Percentiles rank a stretch among this genome's conserved stretches.
Conservation (phyloP, 2,329 filamentous ascomycete species). For the Botrytis cinerea region DNA sequence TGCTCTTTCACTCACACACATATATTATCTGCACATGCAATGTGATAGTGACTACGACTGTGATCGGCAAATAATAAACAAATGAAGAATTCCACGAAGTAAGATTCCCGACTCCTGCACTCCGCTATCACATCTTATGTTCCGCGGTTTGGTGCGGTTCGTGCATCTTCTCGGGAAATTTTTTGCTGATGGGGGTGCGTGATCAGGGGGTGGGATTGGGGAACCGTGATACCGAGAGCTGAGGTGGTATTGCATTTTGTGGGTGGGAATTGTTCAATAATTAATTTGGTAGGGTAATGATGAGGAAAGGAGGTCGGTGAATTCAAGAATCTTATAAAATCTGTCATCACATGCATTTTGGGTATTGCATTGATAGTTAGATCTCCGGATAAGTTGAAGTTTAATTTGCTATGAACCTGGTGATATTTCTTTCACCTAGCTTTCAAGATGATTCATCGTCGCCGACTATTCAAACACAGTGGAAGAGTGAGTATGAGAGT, state of each 20-base stretch:
- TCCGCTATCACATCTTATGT: constrained; percentile 10
- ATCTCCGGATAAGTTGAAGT: not conserved
- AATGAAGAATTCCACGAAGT: not conserved
- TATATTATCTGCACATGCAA: constrained; percentile 17
- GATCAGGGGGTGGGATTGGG: constrained; percentile 6
- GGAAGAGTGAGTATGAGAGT: not conserved
- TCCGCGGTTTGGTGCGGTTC: not conserved
- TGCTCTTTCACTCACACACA: constrained; percentile 9
- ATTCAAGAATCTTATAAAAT: not conserved
- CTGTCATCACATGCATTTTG: not conserved
- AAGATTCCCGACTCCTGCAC: not conserved
- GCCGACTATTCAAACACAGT: not conserved
- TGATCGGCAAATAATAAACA: constrained; percentile 11
- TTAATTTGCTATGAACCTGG: not conserved
- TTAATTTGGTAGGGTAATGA: not conserved
- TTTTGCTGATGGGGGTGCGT: constrained; percentile 4
- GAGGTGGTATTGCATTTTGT: not conserved
- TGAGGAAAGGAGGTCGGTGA: not conserved
- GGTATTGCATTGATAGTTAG: not conserved
- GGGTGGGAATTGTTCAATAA: not conserved
- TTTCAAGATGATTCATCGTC: not conserved
- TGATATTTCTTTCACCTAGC: not conserved
- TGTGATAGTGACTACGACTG: constrained; percentile 20
- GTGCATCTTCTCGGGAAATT: constrained; percentile 13
- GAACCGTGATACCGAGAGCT: not conserved